Conservation (phyloP, 176 grass and related monocot genomes). For the Thinopyrum elongatum region DNA sequence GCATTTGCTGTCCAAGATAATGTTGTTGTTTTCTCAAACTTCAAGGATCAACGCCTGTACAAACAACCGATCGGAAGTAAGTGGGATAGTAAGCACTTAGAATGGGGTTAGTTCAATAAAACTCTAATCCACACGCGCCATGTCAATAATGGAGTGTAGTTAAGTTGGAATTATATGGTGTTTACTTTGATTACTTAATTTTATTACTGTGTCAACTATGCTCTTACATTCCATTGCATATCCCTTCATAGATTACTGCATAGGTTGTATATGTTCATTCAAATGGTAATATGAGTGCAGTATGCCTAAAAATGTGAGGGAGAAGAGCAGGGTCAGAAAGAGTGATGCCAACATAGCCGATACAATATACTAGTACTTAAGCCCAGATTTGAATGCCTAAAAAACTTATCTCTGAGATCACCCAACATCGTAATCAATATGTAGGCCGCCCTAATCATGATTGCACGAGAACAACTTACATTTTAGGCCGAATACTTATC, state of each 20-base stretch:
- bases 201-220: background rate
- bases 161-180: background rate
- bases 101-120: background rate
- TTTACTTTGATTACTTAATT: background rate
- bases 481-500: background rate
- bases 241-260: background rate
- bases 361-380: background rate
- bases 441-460: background rate
- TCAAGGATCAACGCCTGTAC: constrained; percentile 87
- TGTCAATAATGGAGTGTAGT: background rate
- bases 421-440: background rate
- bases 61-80: constrained; percentile 64
- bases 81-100: background rate
- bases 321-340: background rate
- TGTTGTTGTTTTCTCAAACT: constrained; percentile 86
- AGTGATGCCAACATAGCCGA: background rate
- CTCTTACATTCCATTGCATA: background rate
- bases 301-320: background rate
- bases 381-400: background rate
- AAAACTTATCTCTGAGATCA: background rate
- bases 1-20: constrained; percentile 64
- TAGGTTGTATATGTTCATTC: background rate
- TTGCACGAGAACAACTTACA: background rate
- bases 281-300: background rate
- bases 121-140: background rate